These are phyloP conservation scores for bread wheat (Triticum aestivum) DNA, from an alignment of 176 grass and related monocot genomes.

Conservation along the genomic window DNA sequence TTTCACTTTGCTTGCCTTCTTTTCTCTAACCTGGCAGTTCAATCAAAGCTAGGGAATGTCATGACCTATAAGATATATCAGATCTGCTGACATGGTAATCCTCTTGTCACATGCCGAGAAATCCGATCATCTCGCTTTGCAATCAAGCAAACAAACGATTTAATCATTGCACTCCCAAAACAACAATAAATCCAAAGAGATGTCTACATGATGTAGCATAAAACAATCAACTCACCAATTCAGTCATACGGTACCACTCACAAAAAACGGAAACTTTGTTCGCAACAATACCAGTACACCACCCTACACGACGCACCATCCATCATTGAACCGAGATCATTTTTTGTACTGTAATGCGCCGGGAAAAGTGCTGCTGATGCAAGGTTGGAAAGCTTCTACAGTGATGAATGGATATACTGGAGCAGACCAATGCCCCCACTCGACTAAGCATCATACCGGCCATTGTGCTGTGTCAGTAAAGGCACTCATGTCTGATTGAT, in stretches of 20 bases:
- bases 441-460: slow-evolving; percentile 17
- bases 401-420: not conserved
- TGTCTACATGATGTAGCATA: not conserved
- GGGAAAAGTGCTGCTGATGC: not conserved
- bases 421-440: not conserved
- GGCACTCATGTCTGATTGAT: slow-evolving; percentile 13
- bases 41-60: not conserved
- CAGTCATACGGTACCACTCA: not conserved
- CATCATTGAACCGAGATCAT: not conserved
- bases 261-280: not conserved
- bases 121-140: slow-evolving; percentile 31
- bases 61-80: not conserved
- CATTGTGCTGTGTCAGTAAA: slow-evolving; percentile 24
- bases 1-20: not conserved
- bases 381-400: not conserved
- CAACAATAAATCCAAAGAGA: not conserved
- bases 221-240: not conserved
- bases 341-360: not conserved
- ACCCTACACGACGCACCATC: not conserved
- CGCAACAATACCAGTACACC: not conserved
- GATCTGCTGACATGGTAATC: not conserved
- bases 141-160: slow-evolving; percentile 28
- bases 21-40: not conserved
- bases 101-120: not conserved
- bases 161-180: slow-evolving; percentile 11